Percentiles rank a stretch among this genome's conserved stretches.
phyloP scores from a whole-genome alignment of 2,329 filamentous ascomycete species.

The Fusarium piperis region DNA sequence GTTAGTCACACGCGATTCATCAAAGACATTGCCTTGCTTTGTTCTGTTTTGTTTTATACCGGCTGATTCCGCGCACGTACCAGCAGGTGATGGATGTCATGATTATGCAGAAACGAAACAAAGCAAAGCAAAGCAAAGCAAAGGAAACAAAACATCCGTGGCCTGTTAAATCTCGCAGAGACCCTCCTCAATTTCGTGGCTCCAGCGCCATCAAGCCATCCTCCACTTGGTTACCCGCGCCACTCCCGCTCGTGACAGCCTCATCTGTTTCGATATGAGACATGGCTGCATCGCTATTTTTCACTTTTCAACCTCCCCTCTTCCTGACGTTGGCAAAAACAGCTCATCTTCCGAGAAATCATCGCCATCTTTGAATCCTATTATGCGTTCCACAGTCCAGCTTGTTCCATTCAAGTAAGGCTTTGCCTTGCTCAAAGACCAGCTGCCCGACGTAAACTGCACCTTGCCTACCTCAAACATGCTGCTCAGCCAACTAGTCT shows the following conservation, averaged over 20 bases:
- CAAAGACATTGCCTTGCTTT: not conserved
- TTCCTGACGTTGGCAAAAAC: not conserved
- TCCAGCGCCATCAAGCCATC: slow-evolving; percentile 10
- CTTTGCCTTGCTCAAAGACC: not conserved
- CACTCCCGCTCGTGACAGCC: slow-evolving; percentile 23
- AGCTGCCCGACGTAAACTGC: not conserved
- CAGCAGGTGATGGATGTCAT: not conserved
- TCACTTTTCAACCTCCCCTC: not conserved
- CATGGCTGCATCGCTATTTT: not conserved
- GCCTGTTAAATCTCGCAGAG: not conserved
- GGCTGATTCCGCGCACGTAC: not conserved
- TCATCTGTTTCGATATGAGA: slow-evolving; percentile 16
- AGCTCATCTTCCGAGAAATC: not conserved
- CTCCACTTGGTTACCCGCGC: slow-evolving; percentile 9
- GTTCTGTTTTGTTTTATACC: not conserved
- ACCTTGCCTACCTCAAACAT: not conserved
- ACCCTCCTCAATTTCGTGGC: slow-evolving; percentile 9
- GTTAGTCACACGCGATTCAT: not conserved
- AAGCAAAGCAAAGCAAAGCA: not conserved
- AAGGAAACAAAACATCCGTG: not conserved
- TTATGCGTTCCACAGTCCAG: not conserved
- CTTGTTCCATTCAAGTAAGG: not conserved
- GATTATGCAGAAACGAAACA: not conserved
- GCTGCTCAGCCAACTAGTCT: not conserved
- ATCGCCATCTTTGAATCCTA: not conserved